Percentiles rank a stretch among this genome's conserved stretches.
phyloP scores from a whole-genome alignment of 371 early-diverging fungal species.

The Apophysomyces trapeziformis region DNA sequence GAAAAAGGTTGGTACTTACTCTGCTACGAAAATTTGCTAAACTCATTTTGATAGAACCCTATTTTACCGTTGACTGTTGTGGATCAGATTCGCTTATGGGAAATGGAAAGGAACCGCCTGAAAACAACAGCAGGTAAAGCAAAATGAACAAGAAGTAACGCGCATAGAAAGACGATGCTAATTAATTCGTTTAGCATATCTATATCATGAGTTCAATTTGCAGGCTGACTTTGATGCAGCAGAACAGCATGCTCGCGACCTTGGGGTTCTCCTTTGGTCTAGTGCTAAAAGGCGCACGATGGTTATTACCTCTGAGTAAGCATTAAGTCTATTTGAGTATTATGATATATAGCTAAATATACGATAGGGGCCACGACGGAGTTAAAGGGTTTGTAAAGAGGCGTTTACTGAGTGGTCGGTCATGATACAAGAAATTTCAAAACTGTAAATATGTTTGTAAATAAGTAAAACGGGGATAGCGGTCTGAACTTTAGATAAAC shows the following conservation, averaged over 20 bases:
- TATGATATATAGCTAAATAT: background rate
- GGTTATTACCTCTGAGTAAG: conserved; percentile 65
- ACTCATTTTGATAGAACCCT: conserved; percentile 52
- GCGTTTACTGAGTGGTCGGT: conserved; percentile 22
- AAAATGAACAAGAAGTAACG: too few species aligned
- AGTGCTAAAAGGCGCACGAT: conserved; percentile 64
- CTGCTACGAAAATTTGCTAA: background rate
- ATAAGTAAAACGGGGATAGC: too few species aligned
- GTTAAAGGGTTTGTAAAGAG: conserved; percentile 64
- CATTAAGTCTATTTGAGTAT: background rate
- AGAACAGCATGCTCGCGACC: conserved; percentile 74
- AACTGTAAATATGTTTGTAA: background rate
- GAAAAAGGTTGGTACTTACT: conserved; percentile 51
- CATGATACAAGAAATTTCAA: background rate
- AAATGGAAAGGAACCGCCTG: conserved; percentile 93
- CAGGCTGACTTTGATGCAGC: conserved; percentile 80
- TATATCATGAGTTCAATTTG: conserved; percentile 84
- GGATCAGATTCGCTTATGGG: conserved; percentile 98
- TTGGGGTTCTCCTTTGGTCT: conserved; percentile 83
- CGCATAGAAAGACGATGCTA: background rate
- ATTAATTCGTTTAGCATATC: conserved; percentile 53
- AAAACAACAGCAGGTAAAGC: conserved; percentile 52
- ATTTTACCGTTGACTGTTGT: conserved; percentile 93
- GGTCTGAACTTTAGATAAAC: too few species aligned
- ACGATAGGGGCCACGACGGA: conserved; percentile 54